Evolutionary conservation across 176 grass and related monocot genomes (phyloP).

Genomic region (Oryza officinalis): DNA sequence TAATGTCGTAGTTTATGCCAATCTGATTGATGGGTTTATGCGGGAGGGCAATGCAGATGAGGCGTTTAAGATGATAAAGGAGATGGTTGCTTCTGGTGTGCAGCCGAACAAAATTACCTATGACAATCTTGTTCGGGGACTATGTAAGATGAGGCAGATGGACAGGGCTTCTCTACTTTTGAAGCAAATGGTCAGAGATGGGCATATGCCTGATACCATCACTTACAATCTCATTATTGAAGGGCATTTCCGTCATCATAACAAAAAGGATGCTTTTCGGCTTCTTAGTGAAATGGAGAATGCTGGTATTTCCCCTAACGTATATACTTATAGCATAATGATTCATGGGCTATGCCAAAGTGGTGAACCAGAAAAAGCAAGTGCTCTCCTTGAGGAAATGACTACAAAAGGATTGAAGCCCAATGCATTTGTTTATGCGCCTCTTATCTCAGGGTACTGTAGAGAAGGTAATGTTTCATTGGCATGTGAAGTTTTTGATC

Average conservation of each 20-base stretch:
- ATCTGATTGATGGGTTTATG: constrained; percentile 70
- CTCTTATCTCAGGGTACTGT: constrained; percentile 64
- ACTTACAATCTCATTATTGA: constrained; percentile 70
- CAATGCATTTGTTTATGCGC: constrained; percentile 62
- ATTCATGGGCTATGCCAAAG: constrained; percentile 64
- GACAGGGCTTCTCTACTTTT: constrained; percentile 46
- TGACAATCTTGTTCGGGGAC: constrained; percentile 60
- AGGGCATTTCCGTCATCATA: constrained; percentile 43
- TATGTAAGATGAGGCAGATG: constrained; percentile 61
- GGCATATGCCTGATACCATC: constrained; percentile 49
- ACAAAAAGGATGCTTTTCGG: constrained; percentile 42
- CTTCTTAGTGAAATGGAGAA: constrained; percentile 65
- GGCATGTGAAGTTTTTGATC: constrained; percentile 58
- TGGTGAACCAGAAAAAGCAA: constrained; percentile 48
- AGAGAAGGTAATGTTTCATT: constrained; percentile 57
- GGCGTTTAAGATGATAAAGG: constrained; percentile 42
- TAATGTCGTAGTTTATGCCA: constrained; percentile 54
- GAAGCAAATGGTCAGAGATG: constrained; percentile 50
- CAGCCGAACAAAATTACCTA: constrained; percentile 58
- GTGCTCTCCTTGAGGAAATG: constrained; percentile 66
- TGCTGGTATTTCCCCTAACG: constrained; percentile 41
- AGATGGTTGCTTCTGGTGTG: constrained; percentile 62
- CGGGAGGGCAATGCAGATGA: constrained; percentile 57
- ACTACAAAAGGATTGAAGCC: constrained; percentile 50
- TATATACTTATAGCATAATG: constrained; percentile 59